Percentiles rank a stretch among this genome's conserved stretches.
Evolutionary conservation across 23 red algal species (phyloP).

Genomic region (Gracilariopsis chorda): DNA sequence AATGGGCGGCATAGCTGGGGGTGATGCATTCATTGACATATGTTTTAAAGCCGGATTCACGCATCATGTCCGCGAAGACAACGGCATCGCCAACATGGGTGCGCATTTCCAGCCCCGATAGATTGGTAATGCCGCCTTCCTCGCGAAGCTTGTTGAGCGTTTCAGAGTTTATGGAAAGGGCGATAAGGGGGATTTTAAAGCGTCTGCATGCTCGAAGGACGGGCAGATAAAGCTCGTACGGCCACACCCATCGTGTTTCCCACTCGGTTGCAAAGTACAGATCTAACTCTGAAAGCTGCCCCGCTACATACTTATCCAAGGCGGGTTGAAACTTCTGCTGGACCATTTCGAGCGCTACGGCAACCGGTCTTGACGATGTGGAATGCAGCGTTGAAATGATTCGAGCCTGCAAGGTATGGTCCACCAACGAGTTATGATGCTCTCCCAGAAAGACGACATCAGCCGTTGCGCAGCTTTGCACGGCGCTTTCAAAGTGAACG

Average conservation of each 20-base stretch:
- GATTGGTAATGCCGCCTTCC: not conserved
- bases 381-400: slow-evolving; percentile 25
- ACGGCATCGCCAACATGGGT: not conserved
- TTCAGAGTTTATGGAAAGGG: slow-evolving; percentile 46
- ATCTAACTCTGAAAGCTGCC: slow-evolving; percentile 57
- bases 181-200: slow-evolving; percentile 34
- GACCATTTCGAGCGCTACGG: slow-evolving; percentile 67
- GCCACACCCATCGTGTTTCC: slow-evolving; percentile 77
- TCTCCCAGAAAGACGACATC: slow-evolving; percentile 61
- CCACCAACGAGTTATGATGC: slow-evolving; percentile 59
- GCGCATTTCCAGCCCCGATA: not conserved
- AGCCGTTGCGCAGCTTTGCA: slow-evolving; percentile 2
- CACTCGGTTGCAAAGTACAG: slow-evolving; percentile 70
- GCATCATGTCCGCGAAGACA: slow-evolving; percentile 32
- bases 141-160: slow-evolving; percentile 9
- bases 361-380: not conserved
- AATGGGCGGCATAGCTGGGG: slow-evolving; percentile 46
- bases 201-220: slow-evolving; percentile 47
- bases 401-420: slow-evolving; percentile 36
- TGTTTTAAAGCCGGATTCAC: slow-evolving; percentile 16
- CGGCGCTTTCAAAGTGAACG: not conserved
- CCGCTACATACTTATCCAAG: slow-evolving; percentile 56
- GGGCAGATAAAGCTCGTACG: slow-evolving; percentile 74
- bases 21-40: slow-evolving; percentile 62
- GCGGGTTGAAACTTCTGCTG: slow-evolving; percentile 41